phyloP scores from a whole-genome alignment of 2,329 filamentous ascomycete genomes.

The Alternaria sp. region DNA sequence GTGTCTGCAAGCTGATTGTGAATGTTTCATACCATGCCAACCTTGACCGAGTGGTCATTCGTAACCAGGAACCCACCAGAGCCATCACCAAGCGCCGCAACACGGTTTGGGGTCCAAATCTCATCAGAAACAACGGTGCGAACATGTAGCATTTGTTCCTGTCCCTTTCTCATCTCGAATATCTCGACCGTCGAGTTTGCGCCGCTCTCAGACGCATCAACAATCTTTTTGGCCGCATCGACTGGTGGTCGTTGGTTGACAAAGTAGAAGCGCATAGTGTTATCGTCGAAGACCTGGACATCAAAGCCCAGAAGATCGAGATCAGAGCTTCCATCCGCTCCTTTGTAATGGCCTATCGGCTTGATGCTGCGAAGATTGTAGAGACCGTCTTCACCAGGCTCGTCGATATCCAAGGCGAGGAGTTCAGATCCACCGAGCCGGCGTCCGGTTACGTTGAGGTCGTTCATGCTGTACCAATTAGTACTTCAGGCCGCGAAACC shows the following conservation, averaged over 20 bases:
- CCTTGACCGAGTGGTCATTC: slow-evolving; percentile 37
- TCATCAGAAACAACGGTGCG: slow-evolving; percentile 26
- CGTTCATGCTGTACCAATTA: slow-evolving; percentile 18
- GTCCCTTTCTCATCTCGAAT: slow-evolving; percentile 30
- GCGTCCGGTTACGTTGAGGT: slow-evolving; percentile 30
- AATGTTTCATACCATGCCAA: slow-evolving; percentile 16
- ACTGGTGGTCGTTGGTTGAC: slow-evolving; percentile 36
- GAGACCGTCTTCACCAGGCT: slow-evolving; percentile 28
- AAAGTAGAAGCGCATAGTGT: slow-evolving; percentile 37
- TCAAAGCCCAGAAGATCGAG: slow-evolving; percentile 38
- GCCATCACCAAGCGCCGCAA: slow-evolving; percentile 26
- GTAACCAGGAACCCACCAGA: slow-evolving; percentile 30
- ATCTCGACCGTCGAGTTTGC: slow-evolving; percentile 37
- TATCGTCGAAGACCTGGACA: slow-evolving; percentile 28
- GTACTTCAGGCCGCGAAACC: background rate
- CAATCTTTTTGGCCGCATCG: slow-evolving; percentile 25
- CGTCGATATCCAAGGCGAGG: slow-evolving; percentile 38
- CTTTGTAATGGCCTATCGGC: slow-evolving; percentile 24
- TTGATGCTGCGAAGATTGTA: slow-evolving; percentile 33
- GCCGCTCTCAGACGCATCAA: slow-evolving; percentile 30
- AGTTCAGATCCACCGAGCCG: slow-evolving; percentile 31
- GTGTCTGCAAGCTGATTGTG: too few relatives aligned
- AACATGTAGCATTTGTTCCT: slow-evolving; percentile 31
- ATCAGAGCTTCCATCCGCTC: slow-evolving; percentile 26
- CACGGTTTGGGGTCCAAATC: slow-evolving; percentile 33